Evolutionary conservation across 2,329 filamentous ascomycete genomes (phyloP), one percentile per base, ranked within the genome.

Genomic region (Ascocoryne sarcoides): DNA sequence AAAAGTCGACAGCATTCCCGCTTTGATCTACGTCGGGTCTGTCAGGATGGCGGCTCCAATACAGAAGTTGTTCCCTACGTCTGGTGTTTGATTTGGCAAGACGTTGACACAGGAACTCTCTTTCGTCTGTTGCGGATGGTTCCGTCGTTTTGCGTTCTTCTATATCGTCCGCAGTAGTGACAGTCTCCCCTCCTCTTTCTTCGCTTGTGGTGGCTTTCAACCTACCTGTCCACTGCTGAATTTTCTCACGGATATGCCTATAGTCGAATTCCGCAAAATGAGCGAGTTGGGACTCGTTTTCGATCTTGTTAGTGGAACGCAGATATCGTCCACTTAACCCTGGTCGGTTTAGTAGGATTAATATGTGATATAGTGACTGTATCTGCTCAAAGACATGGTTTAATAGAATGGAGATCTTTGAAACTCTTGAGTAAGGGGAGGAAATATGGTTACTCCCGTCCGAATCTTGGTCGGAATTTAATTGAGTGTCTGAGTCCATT

Each of bases 51-150:
- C 10, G 23, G 12, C 28, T 19, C 34, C 34, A 36, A 21, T 26
- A 36, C 4, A 26, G 19, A 26, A 36, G 34, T 28, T 36, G 34
- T 26, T 36, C 34, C 28, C 34, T 19, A 15, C 34, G 34, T 21
- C 34, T 36, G 19, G 16, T 21, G 17, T 36, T 36, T 15, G 34
- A 19, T 10, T 10, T 26, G 14, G 34, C 34, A 26, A 36, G 34
- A 15, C 34, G n/a, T 7, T 21, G 23, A 21, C 34, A 36, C 15
- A 36, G 33, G 28, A 26, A 36, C n/a, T n/a, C n/a, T n/a, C n/a
- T n/a, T n/a, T n/a, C n/a, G n/a, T n/a, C n/a, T n/a, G n/a, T n/a
- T n/a, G n/a, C n/a, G n/a, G n/a, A n/a, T n/a, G n/a, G n/a, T n/a
- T n/a, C n/a, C 15, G 7, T 15, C 10, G 9, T 21, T 15, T 15